Evolutionary conservation across 176 grass and related monocot genomes (phyloP).

Genomic region (Raddia distichophylla): DNA sequence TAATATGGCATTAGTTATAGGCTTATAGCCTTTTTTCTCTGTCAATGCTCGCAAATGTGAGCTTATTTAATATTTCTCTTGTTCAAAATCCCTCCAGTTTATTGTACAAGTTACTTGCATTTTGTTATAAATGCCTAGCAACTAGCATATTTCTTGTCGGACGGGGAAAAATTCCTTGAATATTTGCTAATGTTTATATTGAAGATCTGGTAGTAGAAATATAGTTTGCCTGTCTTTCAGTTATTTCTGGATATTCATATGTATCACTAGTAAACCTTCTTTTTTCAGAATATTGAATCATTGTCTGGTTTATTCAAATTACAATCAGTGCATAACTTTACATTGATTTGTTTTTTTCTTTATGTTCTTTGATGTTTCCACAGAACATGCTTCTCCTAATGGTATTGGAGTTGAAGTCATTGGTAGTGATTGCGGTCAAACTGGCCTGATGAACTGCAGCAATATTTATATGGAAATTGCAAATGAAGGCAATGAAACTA

Average conservation of each 20-base stretch:
- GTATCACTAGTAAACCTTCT: not conserved
- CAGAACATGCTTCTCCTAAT: conserved; percentile 34
- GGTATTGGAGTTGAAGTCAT: conserved; percentile 20
- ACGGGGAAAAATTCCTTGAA: not conserved
- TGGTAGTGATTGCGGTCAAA: not conserved
- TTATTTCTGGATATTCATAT: conserved; percentile 18
- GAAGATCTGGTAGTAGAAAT: conserved; percentile 14
- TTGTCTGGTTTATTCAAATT: conserved; percentile 14
- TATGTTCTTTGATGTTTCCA: conserved; percentile 22
- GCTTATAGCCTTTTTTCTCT: not conserved
- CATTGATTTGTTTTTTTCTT: conserved; percentile 14
- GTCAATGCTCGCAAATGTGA: not conserved
- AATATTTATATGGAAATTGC: conserved; percentile 25
- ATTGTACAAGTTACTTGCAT: not conserved
- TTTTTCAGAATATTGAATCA: not conserved
- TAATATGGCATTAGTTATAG: not conserved
- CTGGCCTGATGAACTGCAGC: conserved; percentile 10
- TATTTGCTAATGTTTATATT: not conserved
- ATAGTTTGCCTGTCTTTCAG: conserved; percentile 16
- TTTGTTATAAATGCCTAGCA: not conserved
- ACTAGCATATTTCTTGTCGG: not conserved
- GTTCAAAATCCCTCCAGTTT: not conserved
- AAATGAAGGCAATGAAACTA: conserved; percentile 19
- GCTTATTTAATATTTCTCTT: conserved; percentile 8
- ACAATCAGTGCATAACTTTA: not conserved